Evolutionary conservation across 305 asterid species (phyloP).

Genomic region (Fraxinus latifolia): DNA sequence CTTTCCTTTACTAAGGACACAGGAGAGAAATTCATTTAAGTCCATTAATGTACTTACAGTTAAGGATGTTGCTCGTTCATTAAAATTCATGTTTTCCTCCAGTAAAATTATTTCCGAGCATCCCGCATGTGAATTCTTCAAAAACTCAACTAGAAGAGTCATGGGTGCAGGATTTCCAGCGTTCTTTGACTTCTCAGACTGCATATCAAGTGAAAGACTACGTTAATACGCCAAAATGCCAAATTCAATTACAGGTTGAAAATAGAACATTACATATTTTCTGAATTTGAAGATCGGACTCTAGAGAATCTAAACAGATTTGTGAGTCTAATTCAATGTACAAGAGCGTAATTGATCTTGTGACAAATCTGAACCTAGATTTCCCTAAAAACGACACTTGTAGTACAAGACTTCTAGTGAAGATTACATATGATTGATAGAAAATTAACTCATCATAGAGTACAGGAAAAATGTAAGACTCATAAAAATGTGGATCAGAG

Average conservation of each 20-base stretch:
- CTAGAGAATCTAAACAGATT: background rate
- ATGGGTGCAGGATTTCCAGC: slow-evolving; percentile 68
- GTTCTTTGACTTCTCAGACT: slow-evolving; percentile 90
- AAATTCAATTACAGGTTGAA: slow-evolving; percentile 15
- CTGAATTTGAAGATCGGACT: background rate
- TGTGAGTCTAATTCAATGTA: background rate
- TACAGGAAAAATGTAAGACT: background rate
- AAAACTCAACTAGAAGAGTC: slow-evolving; percentile 52
- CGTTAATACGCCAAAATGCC: slow-evolving; percentile 3
- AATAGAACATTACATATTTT: slow-evolving; percentile 15
- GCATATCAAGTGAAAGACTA: slow-evolving; percentile 30
- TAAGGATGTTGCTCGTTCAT: slow-evolving; percentile 71
- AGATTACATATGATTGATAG: background rate
- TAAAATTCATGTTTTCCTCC: slow-evolving; percentile 84
- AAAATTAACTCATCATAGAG: background rate
- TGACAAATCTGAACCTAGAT: background rate
- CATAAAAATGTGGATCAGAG: background rate
- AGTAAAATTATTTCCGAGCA: slow-evolving; percentile 56
- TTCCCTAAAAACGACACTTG: background rate
- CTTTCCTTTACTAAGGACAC: slow-evolving; percentile 8
- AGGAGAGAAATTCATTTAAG: slow-evolving; percentile 51
- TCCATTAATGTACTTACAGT: slow-evolving; percentile 41
- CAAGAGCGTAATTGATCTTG: background rate
- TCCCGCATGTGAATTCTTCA: slow-evolving; percentile 42
- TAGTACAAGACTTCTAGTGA: background rate